A percentile compares a stretch with the other conserved stretches of the same genome.
Evolutionary conservation across 257 asterid species (phyloP).

Genomic region (Coffea eugenioides): DNA sequence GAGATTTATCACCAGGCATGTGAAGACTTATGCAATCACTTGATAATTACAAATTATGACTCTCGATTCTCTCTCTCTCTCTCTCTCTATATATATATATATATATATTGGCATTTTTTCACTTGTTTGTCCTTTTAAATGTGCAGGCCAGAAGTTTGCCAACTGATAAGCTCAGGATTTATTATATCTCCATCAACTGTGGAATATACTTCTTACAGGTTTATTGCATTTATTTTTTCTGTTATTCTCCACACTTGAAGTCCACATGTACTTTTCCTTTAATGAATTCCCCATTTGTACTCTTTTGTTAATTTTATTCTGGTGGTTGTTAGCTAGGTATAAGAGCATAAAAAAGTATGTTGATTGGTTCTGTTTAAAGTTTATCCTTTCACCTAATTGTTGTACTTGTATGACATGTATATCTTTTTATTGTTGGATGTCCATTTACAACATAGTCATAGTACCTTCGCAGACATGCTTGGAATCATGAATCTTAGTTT

Average conservation of each 20-base stretch:
- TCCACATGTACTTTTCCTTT: neutral
- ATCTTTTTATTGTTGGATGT: neutral
- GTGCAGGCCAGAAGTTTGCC: constrained; percentile 93
- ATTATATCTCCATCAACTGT: constrained; percentile 59
- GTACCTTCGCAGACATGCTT: neutral
- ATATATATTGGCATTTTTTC: neutral
- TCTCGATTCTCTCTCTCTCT: neutral
- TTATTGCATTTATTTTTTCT: constrained; percentile 11
- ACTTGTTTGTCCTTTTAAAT: constrained; percentile 29
- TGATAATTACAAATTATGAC: neutral
- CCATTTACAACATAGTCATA: neutral
- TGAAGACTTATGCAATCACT: constrained; percentile 16
- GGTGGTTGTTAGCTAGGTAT: neutral
- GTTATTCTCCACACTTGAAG: neutral
- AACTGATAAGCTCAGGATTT: constrained; percentile 76
- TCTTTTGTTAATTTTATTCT: neutral
- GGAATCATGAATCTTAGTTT: neutral
- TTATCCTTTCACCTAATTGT: neutral
- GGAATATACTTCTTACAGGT: constrained; percentile 86
- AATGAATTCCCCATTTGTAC: neutral
- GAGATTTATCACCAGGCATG: constrained; percentile 93
- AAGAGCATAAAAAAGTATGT: neutral
- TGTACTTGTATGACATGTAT: neutral
- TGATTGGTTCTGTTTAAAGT: neutral
- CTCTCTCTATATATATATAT: no score